Evolutionary conservation across 2,329 filamentous ascomycete species (phyloP).

Genomic region (Fusarium sp.): DNA sequence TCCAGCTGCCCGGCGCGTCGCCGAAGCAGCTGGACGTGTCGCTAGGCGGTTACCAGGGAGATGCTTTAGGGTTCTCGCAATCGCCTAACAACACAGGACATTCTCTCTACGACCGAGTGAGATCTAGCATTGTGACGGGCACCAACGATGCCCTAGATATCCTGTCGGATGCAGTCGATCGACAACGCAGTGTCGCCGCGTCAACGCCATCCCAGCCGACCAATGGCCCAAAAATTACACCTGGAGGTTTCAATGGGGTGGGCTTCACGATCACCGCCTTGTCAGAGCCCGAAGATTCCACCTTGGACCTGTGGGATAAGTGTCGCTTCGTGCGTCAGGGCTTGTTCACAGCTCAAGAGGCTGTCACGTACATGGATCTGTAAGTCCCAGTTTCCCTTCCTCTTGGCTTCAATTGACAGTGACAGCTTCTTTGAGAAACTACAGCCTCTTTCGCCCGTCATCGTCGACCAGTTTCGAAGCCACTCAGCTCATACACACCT

Average conservation of each 20-base stretch:
- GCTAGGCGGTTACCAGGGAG: not conserved
- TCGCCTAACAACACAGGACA: conserved; percentile 1
- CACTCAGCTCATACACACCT: conserved; percentile 25
- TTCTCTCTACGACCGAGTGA: conserved; percentile 21
- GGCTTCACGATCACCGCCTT: conserved; percentile 21
- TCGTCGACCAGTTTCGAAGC: conserved; percentile 13
- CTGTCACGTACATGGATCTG: conserved; percentile 42
- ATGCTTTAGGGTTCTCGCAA: not conserved
- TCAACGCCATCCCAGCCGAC: conserved; percentile 10
- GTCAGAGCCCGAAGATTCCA: conserved; percentile 34
- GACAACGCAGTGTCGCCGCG: conserved; percentile 6
- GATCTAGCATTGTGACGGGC: conserved; percentile 28
- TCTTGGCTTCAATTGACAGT: not conserved
- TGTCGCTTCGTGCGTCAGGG: conserved; percentile 42
- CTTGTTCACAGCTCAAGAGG: conserved; percentile 44
- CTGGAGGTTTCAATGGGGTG: conserved; percentile 8
- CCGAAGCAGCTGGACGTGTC: not conserved
- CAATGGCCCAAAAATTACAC: conserved; percentile 4
- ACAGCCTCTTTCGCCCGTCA: conserved; percentile 6
- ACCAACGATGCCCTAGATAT: conserved; percentile 32
- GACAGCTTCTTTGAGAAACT: conserved; percentile 21
- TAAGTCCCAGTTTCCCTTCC: not conserved
- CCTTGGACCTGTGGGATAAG: conserved; percentile 41
- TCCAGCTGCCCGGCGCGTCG: not conserved
- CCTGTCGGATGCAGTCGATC: conserved; percentile 22